phyloP scores from a whole-genome alignment of 2,329 filamentous ascomycete genomes.

The Neoascochyta sp. region DNA sequence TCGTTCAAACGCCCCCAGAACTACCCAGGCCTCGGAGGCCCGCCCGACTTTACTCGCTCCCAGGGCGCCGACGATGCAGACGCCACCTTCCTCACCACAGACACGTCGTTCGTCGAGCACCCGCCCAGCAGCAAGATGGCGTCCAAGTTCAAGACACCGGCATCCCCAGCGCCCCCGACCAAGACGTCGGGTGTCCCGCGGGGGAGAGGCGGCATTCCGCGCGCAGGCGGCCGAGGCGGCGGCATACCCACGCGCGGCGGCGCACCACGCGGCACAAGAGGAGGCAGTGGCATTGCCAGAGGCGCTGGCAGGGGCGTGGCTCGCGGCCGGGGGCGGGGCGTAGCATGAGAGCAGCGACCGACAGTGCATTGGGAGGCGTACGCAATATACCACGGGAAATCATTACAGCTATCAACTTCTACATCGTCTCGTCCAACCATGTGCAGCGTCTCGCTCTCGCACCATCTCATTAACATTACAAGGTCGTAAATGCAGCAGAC shows the following conservation, averaged over 20 bases:
- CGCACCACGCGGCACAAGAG: conserved; percentile 27
- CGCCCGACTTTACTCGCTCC: conserved; percentile 20
- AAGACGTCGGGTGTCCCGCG: conserved; percentile 17
- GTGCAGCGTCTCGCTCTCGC: too few species aligned
- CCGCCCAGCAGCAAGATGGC: conserved; percentile 57
- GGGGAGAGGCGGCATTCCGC: conserved; percentile 36
- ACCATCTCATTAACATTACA: conserved; percentile 16
- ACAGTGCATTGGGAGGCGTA: not conserved
- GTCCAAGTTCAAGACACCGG: conserved; percentile 40
- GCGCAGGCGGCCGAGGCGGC: conserved; percentile 30
- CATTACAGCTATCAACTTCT: conserved; percentile 5
- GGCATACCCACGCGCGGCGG: conserved; percentile 36
- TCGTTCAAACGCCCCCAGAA: conserved; percentile 60
- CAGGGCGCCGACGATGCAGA: conserved; percentile 54
- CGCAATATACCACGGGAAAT: conserved; percentile 9
- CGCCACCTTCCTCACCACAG: conserved; percentile 88
- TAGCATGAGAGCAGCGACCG: conserved; percentile 1
- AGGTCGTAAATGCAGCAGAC: conserved; percentile 20
- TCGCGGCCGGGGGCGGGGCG: conserved; percentile 35
- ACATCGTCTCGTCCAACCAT: too few species aligned
- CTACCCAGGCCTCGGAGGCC: conserved; percentile 18
- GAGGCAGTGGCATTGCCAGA: conserved; percentile 37
- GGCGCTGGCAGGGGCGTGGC: conserved; percentile 31
- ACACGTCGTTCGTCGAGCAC: conserved; percentile 87
- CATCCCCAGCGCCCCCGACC: conserved; percentile 25